Evolutionary conservation across 169 alveolate genomes (phyloP).

Genomic region (Eimeria necatrix): DNA sequence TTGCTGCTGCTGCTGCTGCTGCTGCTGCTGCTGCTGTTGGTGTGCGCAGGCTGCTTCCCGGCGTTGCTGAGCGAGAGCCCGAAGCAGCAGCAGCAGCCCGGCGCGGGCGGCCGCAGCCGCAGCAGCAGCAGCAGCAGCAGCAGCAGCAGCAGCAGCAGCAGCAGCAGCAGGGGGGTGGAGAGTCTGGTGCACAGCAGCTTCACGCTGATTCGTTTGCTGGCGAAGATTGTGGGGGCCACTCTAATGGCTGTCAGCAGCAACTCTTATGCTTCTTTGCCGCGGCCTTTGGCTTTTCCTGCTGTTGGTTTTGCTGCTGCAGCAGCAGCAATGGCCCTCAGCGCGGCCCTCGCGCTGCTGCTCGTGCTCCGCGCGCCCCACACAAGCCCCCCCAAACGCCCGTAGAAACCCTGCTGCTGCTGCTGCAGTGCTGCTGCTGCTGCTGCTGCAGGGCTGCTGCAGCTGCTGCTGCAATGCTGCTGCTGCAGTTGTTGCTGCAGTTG

Average conservation of each 20-base stretch:
- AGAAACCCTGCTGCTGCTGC: constrained; percentile 14
- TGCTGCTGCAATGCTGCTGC: neutral
- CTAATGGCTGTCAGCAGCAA: constrained; percentile 22
- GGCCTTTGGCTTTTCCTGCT: constrained; percentile 34
- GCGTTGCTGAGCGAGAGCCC: constrained; percentile 29
- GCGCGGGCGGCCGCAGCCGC: neutral
- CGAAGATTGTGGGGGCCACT: constrained; percentile 32
- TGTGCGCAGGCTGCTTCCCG: constrained; percentile 57
- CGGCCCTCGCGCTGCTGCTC: neutral
- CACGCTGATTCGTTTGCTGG: constrained; percentile 11
- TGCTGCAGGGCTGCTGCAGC: neutral
- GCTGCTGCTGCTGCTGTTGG: constrained; percentile 1
- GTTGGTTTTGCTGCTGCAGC: constrained; percentile 42
- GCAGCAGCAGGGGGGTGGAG: neutral
- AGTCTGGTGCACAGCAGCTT: constrained; percentile 29
- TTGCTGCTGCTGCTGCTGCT: neutral
- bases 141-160: neutral
- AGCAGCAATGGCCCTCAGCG: neutral
- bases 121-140: constrained; percentile 34
- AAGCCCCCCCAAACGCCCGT: neutral
- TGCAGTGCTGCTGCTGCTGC: neutral
- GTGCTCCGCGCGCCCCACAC: neutral
- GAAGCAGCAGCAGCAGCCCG: neutral
- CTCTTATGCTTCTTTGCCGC: neutral
- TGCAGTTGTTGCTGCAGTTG: neutral